Base-by-base conservation (phyloP, 805 yeast genomes). In the Candida germanica region DNA sequence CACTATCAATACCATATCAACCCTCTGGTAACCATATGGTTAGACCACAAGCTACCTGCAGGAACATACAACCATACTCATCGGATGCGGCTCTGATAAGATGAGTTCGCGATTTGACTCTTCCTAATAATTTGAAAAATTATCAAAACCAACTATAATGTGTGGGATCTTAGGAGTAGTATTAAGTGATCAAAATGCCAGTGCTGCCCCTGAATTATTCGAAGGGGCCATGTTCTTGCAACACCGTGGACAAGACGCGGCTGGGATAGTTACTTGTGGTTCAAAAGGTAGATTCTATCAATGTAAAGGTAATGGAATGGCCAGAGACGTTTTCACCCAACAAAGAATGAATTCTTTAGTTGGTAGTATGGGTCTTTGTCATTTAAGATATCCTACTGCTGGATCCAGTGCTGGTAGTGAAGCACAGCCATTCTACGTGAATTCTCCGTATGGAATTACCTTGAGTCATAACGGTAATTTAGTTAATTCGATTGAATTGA, bases 231-330 rank as follows among this genome's bases (percentile, higher is more conserved):
- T 88, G 66, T 91, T 83, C 59, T 69, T 93, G 43, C 98, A 93
- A 59, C 98, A 93, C 58, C 77, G 98, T 56, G 98, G 98, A 30
- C 98, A 93, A 67, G 98, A 93, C 60, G 98, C 98, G 8, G 96
- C 97, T n/a, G 98, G 98, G 46, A 91, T 93, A 37, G 93, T 87
- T 16, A 93, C 98, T 6, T 87, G 96, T 59, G 98, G 96, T 36
- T 71, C 83, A 29, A 80, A 91, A 43, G 98, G 98, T 46, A 75
- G 98, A 41, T 75, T 93, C 40, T 89, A 87, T 66, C 98, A 91
- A 66, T 93, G 98, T 63, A 93, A 93, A 67, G 98, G 98, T 52
- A 91, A 88, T 61, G 98, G 98, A 48, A 87, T 93, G 96, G 98
- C 96, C 40, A 77, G 94, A 53, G 98, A 93, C 56, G 98, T 93